Evolutionary conservation across 2,329 filamentous ascomycete species (phyloP).

Genomic region (Nothopassalora personata): DNA sequence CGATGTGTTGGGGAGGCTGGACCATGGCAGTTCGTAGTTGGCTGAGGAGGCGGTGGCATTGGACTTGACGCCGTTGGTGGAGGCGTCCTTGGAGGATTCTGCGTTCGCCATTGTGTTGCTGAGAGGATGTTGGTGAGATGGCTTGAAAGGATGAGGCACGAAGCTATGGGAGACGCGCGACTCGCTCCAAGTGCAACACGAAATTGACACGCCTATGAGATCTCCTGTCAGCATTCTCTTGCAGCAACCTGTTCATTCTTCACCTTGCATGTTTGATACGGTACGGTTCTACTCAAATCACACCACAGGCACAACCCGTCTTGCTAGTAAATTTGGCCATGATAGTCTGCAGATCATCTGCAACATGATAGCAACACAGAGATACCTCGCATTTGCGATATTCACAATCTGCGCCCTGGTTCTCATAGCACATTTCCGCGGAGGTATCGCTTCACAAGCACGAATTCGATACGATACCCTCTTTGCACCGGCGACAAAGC

Average conservation of each 20-base stretch:
- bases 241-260: neutral
- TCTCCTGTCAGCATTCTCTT: neutral
- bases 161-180: neutral
- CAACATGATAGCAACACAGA: neutral
- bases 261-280: neutral
- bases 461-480: constrained; percentile 13
- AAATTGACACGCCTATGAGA: neutral
- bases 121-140: neutral
- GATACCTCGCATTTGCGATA: neutral
- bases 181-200: neutral
- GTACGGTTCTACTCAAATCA: too few relatives aligned
- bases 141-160: neutral
- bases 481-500: constrained; percentile 11
- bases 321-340: neutral
- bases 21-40: constrained; percentile 79
- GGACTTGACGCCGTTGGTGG: constrained; percentile 40
- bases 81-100: constrained; percentile 46
- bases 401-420: constrained; percentile 33
- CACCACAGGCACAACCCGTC: neutral
- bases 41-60: constrained; percentile 36
- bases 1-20: constrained; percentile 14
- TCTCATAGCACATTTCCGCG: constrained; percentile 34
- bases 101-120: constrained; percentile 39
- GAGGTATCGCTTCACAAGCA: constrained; percentile 15
- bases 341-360: neutral